These are phyloP conservation scores for Diplocarpon mali DNA, from an alignment of 2,329 filamentous ascomycete species.

Conservation along the genomic window DNA sequence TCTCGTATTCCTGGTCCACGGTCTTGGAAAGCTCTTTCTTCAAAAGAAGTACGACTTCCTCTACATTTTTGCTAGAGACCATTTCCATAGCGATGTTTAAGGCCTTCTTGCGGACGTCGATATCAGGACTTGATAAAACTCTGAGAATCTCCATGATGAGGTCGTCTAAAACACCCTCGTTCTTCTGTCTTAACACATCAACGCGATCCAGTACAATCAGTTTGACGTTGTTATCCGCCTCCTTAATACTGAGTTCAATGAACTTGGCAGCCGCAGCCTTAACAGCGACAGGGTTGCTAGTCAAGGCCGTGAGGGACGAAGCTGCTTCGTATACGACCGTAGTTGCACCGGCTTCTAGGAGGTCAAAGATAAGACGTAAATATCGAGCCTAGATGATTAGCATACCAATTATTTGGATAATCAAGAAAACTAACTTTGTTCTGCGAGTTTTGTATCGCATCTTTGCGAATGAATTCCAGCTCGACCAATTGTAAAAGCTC, in stretches of 20 bases:
- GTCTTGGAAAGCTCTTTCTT: constrained; percentile 98
- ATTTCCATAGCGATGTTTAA: constrained; percentile 86
- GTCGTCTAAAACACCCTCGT: constrained; percentile 86
- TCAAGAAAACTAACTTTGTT: constrained; percentile 59
- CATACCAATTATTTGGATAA: neutral
- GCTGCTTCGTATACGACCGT: constrained; percentile 97
- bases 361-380: constrained; percentile 87
- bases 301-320: constrained; percentile 85
- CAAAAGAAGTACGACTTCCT: constrained; percentile 87
- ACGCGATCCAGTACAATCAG: constrained; percentile 94
- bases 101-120: constrained; percentile 89
- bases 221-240: constrained; percentile 98
- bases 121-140: constrained; percentile 87
- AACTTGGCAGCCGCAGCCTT: constrained; percentile 95
- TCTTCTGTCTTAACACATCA: constrained; percentile 73
- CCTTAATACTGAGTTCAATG: constrained; percentile 93
- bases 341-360: constrained; percentile 83
- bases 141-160: constrained; percentile 94
- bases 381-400: constrained; percentile 60
- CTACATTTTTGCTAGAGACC: constrained; percentile 98
- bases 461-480: constrained; percentile 94
- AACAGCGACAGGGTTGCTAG: constrained; percentile 92
- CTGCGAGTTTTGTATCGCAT: constrained; percentile 85
- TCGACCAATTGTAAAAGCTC: constrained; percentile 89
- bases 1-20: constrained; percentile 96